Evolutionary conservation across 371 early-diverging fungal genomes (phyloP).

Genomic region (Massospora cicadina): DNA sequence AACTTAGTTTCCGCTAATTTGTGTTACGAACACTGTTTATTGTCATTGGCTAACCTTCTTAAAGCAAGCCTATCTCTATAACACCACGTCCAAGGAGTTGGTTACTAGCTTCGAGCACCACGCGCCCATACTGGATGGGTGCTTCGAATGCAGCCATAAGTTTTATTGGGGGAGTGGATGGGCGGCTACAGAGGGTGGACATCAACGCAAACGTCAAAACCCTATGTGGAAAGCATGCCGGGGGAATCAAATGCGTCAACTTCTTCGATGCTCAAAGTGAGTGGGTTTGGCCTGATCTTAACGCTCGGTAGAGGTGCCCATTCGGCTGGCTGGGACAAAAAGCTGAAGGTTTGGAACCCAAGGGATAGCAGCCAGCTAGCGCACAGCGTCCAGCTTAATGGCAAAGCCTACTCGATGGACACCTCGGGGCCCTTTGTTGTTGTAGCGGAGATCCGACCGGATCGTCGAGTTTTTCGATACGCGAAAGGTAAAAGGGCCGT

Average conservation of each 20-base stretch:
- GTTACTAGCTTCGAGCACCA: slow-evolving; percentile 31
- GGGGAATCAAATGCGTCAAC: neutral
- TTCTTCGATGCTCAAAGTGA: neutral
- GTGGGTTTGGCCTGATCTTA: neutral
- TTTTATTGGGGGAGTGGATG: slow-evolving; percentile 51
- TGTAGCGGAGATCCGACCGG: slow-evolving; percentile 63
- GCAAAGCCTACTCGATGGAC: slow-evolving; percentile 71
- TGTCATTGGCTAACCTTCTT: neutral
- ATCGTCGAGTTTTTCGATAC: slow-evolving; percentile 66
- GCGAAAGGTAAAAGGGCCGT: slow-evolving; percentile 48
- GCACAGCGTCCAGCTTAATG: slow-evolving; percentile 28
- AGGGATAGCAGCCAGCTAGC: slow-evolving; percentile 15
- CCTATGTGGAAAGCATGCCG: neutral
- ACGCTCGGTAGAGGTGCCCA: slow-evolving; percentile 27
- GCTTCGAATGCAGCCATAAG: slow-evolving; percentile 37
- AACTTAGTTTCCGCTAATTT: too few species aligned
- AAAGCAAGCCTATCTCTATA: slow-evolving; percentile 63
- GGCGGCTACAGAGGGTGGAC: slow-evolving; percentile 32
- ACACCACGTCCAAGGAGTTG: slow-evolving; percentile 36
- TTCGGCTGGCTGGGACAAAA: slow-evolving; percentile 84
- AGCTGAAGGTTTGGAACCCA: slow-evolving; percentile 59
- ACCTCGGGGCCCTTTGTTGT: slow-evolving; percentile 44
- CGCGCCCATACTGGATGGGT: slow-evolving; percentile 54
- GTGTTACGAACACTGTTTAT: too few species aligned
- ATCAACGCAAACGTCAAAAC: neutral